Conservation (phyloP, 306 rosid species). For the Oemleria cerasiformis region DNA sequence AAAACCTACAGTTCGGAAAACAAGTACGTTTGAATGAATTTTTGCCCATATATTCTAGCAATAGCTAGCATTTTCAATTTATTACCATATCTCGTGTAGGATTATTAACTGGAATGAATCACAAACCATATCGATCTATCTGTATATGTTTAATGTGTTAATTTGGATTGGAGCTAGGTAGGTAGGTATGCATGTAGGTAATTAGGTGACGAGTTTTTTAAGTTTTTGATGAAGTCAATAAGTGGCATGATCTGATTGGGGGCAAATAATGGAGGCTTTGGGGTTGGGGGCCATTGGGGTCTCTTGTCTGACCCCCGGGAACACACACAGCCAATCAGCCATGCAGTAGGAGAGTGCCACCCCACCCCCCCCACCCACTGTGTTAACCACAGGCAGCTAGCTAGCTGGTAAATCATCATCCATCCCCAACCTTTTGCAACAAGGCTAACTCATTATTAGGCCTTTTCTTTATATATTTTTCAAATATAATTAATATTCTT, state of each 20-base stretch:
- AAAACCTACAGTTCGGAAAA: too few species aligned
- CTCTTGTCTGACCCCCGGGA: slow-evolving; percentile 1
- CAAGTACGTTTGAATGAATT: too few species aligned
- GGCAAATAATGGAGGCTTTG: background rate
- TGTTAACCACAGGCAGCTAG: background rate
- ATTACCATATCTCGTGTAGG: too few species aligned
- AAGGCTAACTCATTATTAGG: background rate
- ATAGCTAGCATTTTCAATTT: too few species aligned
- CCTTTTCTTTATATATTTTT: background rate
- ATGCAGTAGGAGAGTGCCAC: background rate
- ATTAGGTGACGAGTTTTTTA: too few species aligned
- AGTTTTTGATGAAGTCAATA: background rate
- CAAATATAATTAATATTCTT: background rate
- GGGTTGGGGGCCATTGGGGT: slow-evolving; percentile 1
- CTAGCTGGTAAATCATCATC: background rate
- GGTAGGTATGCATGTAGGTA: too few species aligned
- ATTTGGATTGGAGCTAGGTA: too few species aligned
- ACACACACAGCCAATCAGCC: background rate
- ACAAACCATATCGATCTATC: too few species aligned
- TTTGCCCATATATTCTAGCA: too few species aligned
- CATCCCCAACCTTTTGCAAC: background rate
- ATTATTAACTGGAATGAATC: too few species aligned
- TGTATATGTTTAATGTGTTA: too few species aligned
- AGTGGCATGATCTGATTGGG: background rate
- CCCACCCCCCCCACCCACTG: background rate